A percentile compares a stretch with the other conserved stretches of the same genome.
These are phyloP conservation scores for Oryza glumipatula DNA, from an alignment of 176 grass and related monocot genomes.

Conservation along the genomic window DNA sequence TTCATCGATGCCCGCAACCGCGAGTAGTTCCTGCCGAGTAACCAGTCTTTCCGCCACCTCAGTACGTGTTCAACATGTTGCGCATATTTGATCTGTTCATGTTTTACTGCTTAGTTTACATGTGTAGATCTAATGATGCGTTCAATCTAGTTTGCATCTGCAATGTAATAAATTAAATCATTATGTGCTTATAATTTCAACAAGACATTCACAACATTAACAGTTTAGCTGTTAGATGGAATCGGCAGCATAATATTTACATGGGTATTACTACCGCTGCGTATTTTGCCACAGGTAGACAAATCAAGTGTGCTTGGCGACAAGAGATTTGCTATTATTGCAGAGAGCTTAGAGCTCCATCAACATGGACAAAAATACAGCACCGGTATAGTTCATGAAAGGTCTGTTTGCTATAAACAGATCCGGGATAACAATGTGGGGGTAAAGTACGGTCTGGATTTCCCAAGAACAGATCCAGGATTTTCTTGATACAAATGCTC, in stretches of 20 bases:
- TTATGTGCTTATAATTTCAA: no score
- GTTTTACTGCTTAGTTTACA: no score
- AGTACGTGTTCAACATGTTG: no score
- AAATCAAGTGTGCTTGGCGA: not conserved
- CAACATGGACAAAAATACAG: not conserved
- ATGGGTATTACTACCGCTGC: not conserved
- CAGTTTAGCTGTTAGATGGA: not conserved
- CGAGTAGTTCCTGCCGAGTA: no score
- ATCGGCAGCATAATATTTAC: not conserved
- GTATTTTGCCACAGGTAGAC: not conserved
- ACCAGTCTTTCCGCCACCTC: no score
- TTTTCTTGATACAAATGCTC: not conserved
- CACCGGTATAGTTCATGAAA: conserved; percentile 8
- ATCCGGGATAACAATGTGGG: conserved; percentile 20
- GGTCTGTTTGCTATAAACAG: not conserved
- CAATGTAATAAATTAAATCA: no score
- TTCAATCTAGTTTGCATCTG: no score
- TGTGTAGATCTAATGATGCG: no score
- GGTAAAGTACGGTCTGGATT: not conserved
- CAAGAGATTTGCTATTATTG: not conserved
- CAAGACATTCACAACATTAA: not conserved
- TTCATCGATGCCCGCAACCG: no score
- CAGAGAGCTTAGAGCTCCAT: conserved; percentile 25
- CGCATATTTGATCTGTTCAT: no score
- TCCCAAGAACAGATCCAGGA: no score